Percentiles rank a stretch among this genome's conserved stretches.
Evolutionary conservation across 2,329 filamentous ascomycete species (phyloP).

Genomic region (Claviceps sp.): DNA sequence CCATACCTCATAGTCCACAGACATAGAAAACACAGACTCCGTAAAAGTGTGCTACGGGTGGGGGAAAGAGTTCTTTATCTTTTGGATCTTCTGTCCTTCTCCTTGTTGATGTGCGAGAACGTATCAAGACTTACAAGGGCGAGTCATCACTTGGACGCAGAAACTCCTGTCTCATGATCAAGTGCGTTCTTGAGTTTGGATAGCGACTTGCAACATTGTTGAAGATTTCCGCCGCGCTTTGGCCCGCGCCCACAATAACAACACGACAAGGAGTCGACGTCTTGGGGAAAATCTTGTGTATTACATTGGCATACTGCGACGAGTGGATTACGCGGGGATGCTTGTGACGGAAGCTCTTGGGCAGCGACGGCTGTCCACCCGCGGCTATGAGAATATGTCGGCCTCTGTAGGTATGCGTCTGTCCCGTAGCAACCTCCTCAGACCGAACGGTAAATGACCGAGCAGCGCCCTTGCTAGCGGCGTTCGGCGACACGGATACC

Average conservation of each 20-base stretch:
- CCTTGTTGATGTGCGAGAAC: no score
- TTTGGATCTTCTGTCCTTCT: background rate
- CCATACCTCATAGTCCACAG: background rate
- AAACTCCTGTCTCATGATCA: constrained; percentile 74
- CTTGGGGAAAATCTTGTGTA: constrained; percentile 45
- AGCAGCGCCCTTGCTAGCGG: constrained; percentile 28
- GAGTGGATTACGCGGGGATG: constrained; percentile 74
- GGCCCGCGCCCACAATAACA: constrained; percentile 76
- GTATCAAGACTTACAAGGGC: constrained; percentile 57
- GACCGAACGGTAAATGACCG: constrained; percentile 57
- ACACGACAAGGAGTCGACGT: constrained; percentile 51
- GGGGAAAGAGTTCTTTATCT: background rate
- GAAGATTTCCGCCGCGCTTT: constrained; percentile 93
- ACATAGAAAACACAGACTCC: background rate
- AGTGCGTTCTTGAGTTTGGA: constrained; percentile 61
- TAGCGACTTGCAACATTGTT: constrained; percentile 74
- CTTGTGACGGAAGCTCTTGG: constrained; percentile 51
- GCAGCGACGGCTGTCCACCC: constrained; percentile 55
- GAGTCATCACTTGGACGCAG: constrained; percentile 88
- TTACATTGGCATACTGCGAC: constrained; percentile 62
- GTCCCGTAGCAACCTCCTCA: constrained; percentile 44
- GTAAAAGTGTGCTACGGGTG: no score
- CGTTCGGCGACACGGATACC: constrained; percentile 50
- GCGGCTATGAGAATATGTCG: constrained; percentile 52
- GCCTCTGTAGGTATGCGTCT: constrained; percentile 37